Conservation (phyloP, 2,329 filamentous ascomycete species). For the Paraconiothyrium sp. region DNA sequence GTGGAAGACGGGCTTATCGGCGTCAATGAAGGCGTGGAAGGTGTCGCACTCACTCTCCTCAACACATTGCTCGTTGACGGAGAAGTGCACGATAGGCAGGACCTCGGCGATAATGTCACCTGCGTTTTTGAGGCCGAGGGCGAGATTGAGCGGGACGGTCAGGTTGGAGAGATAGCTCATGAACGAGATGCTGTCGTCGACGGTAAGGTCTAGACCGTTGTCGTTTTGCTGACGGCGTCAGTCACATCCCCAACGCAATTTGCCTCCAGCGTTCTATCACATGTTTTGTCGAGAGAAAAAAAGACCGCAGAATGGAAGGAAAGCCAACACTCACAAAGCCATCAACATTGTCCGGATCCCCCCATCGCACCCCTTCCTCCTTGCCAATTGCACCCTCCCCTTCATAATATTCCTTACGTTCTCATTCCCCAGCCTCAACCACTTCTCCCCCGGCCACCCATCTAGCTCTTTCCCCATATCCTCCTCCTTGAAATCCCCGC, state of each 20-base stretch:
- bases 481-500: slow-evolving; percentile 59
- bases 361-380: slow-evolving; percentile 71
- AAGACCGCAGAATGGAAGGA: neutral
- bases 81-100: slow-evolving; percentile 67
- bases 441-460: slow-evolving; percentile 74
- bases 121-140: slow-evolving; percentile 75
- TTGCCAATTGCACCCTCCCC: slow-evolving; percentile 66
- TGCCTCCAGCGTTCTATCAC: neutral
- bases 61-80: slow-evolving; percentile 75
- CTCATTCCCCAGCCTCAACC: slow-evolving; percentile 68
- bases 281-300: neutral
- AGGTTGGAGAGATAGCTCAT: slow-evolving; percentile 68
- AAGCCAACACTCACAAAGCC: slow-evolving; percentile 61
- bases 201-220: slow-evolving; percentile 69
- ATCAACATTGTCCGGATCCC: slow-evolving; percentile 77
- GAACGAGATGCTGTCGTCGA: slow-evolving; percentile 66
- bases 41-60: slow-evolving; percentile 67
- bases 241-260: neutral
- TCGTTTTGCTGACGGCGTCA: slow-evolving; percentile 57
- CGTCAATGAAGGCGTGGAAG: slow-evolving; percentile 67
- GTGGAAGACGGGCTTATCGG: slow-evolving; percentile 74
- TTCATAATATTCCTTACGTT: slow-evolving; percentile 73
- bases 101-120: slow-evolving; percentile 65
- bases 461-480: slow-evolving; percentile 69
- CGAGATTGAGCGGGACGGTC: slow-evolving; percentile 64